These are phyloP conservation scores for Malassezia pachydermatis DNA, from an alignment of 1,284 basidiomycete species.

Conservation along the genomic window DNA sequence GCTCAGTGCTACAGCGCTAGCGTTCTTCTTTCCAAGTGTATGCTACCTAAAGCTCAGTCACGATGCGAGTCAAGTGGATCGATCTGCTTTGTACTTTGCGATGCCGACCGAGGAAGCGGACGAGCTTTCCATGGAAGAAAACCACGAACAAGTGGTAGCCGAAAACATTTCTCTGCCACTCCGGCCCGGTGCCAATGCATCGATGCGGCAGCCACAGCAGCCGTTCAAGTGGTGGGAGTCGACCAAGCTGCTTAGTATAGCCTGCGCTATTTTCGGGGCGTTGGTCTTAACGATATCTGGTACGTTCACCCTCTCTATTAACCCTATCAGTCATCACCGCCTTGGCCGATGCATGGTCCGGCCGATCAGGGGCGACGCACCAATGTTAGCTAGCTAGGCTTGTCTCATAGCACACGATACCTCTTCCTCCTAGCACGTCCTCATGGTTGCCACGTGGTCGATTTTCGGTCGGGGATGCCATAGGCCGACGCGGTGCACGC, in stretches of 20 bases:
- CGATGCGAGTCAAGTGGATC: slow-evolving; percentile 26
- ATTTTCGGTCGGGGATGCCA: no score
- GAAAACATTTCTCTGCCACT: slow-evolving; percentile 42
- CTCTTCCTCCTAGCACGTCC: no score
- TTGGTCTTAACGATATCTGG: slow-evolving; percentile 33
- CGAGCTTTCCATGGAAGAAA: slow-evolving; percentile 19
- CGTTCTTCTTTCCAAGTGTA: slow-evolving; percentile 61
- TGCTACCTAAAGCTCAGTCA: slow-evolving; percentile 44
- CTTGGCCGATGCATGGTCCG: slow-evolving; percentile 7
- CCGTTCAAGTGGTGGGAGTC: slow-evolving; percentile 40
- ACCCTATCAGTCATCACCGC: slow-evolving; percentile 12
- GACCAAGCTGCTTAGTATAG: slow-evolving; percentile 38
- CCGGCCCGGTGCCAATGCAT: slow-evolving; percentile 35
- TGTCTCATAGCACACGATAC: no score
- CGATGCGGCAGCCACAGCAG: slow-evolving; percentile 22
- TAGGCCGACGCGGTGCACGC: no score
- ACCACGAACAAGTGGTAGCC: slow-evolving; percentile 24
- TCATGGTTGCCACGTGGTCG: no score
- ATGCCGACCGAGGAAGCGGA: slow-evolving; percentile 9
- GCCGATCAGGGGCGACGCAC: slow-evolving; percentile 10
- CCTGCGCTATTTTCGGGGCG: slow-evolving; percentile 39
- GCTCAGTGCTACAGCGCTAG: slow-evolving; percentile 81
- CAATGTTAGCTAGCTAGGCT: slow-evolving; percentile 8
- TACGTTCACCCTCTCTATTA: background rate
- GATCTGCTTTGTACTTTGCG: slow-evolving; percentile 14